A percentile compares a stretch with the other conserved stretches of the same genome.
Conservation (phyloP, 1,284 basidiomycete genomes). For the Trichosporon sp. region DNA sequence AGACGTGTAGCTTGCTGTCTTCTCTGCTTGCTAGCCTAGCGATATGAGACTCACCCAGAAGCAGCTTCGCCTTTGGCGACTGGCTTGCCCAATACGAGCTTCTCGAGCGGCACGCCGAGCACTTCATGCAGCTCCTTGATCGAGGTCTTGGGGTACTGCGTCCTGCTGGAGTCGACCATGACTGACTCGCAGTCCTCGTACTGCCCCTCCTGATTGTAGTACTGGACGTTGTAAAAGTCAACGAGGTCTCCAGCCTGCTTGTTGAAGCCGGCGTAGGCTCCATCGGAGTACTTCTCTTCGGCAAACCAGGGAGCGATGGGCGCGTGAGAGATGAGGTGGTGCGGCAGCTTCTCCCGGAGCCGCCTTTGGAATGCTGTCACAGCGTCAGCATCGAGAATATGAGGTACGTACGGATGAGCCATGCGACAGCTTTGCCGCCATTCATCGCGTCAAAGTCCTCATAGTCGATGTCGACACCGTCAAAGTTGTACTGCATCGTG, state of each 20-base stretch:
- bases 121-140: conserved; percentile 38
- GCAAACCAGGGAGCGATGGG: conserved; percentile 46
- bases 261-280: conserved; percentile 37
- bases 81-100: conserved; percentile 48
- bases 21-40: neutral
- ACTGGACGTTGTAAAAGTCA: conserved; percentile 46
- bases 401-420: conserved; percentile 33
- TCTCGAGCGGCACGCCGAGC: conserved; percentile 35
- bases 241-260: conserved; percentile 33
- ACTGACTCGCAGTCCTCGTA: conserved; percentile 24
- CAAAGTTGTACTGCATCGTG: conserved; percentile 48
- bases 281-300: conserved; percentile 26
- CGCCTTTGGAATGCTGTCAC: conserved; percentile 33
- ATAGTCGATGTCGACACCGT: conserved; percentile 53
- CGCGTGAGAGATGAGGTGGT: conserved; percentile 42
- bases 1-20: neutral
- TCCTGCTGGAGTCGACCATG: conserved; percentile 24
- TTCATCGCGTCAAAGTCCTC: conserved; percentile 45
- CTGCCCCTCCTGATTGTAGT: conserved; percentile 45
- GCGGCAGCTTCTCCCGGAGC: conserved; percentile 31
- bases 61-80: conserved; percentile 15
- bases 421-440: conserved; percentile 28
- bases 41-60: neutral
- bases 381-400: neutral
- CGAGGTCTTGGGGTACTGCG: conserved; percentile 21